Percentiles rank a stretch among this genome's conserved stretches.
Conservation (phyloP, 371 early-diverging fungal genomes). For the Saksenaea vasiformis region DNA sequence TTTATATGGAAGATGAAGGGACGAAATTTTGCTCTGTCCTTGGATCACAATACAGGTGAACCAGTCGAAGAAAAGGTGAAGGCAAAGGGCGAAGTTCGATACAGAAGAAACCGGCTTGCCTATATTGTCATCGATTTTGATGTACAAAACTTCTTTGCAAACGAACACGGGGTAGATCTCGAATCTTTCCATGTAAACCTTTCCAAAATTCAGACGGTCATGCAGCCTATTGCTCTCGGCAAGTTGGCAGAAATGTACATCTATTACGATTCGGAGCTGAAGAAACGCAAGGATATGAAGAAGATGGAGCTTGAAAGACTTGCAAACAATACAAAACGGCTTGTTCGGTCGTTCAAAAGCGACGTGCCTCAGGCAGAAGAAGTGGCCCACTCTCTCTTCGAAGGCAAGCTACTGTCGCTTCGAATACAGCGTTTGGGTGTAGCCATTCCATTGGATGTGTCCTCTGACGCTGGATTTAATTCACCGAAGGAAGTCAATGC, state of each 20-base stretch:
- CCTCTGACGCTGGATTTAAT: not conserved
- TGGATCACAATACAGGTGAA: constrained; percentile 56
- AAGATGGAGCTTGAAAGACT: constrained; percentile 61
- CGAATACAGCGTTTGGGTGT: constrained; percentile 61
- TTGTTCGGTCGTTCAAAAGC: constrained; percentile 66
- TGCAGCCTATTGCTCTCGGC: constrained; percentile 80
- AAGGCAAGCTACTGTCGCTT: constrained; percentile 56
- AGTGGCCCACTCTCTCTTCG: constrained; percentile 53
- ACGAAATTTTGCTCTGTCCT: constrained; percentile 56
- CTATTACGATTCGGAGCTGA: constrained; percentile 71
- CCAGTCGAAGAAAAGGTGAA: constrained; percentile 14
- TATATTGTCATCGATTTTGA: constrained; percentile 70
- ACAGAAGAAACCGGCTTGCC: constrained; percentile 62
- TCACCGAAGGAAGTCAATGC: constrained; percentile 45
- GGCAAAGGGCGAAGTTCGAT: constrained; percentile 30
- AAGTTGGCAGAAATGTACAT: constrained; percentile 69
- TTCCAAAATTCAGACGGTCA: constrained; percentile 66
- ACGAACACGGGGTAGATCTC: constrained; percentile 23
- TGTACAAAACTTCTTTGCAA: constrained; percentile 54
- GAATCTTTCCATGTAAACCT: constrained; percentile 59
- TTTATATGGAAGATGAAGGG: constrained; percentile 61
- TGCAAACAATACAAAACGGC: constrained; percentile 65
- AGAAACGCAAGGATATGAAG: constrained; percentile 56
- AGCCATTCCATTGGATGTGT: constrained; percentile 68
- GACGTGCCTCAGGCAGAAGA: constrained; percentile 49